Conservation (phyloP, 2,329 filamentous ascomycete species). For the Aurifilum marmelostoma region DNA sequence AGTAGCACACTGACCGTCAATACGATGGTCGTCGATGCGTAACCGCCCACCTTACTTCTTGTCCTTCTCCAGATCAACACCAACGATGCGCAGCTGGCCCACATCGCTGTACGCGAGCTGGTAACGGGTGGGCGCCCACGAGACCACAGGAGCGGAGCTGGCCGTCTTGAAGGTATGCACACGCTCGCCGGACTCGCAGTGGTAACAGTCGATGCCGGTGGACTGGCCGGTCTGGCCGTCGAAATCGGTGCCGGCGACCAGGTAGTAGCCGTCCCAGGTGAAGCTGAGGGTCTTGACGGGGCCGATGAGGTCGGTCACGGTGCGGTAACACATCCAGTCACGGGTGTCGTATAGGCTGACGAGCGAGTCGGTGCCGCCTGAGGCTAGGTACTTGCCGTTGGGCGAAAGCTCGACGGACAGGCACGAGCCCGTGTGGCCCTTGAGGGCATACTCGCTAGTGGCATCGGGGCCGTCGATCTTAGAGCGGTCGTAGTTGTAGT, state of each 20-base stretch:
- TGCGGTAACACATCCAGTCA: constrained; percentile 76
- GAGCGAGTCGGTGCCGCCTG: constrained; percentile 74
- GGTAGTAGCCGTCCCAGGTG: constrained; percentile 75
- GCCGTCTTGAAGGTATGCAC: constrained; percentile 73
- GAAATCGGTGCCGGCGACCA: constrained; percentile 70
- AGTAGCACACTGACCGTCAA: neutral
- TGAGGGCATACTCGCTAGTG: constrained; percentile 61
- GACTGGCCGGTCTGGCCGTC: constrained; percentile 48
- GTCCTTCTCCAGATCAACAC: constrained; percentile 51
- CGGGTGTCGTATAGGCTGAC: constrained; percentile 78
- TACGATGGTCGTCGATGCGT: neutral
- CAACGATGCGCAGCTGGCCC: constrained; percentile 70
- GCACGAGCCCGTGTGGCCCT: constrained; percentile 74
- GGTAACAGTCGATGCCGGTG: constrained; percentile 68
- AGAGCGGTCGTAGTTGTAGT: constrained; percentile 43
- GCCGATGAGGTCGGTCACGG: constrained; percentile 69
- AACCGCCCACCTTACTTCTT: constrained; percentile 39
- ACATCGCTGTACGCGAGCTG: constrained; percentile 74
- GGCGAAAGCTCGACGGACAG: constrained; percentile 71
- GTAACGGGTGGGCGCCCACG: constrained; percentile 77
- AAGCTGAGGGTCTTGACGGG: constrained; percentile 74
- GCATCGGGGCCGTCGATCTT: constrained; percentile 42
- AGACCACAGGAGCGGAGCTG: constrained; percentile 66
- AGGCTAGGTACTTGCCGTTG: constrained; percentile 71
- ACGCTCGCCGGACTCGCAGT: constrained; percentile 74